These are phyloP conservation scores for Plectosphaerella sp. DNA, from an alignment of 2,329 filamentous ascomycete species.

Conservation along the genomic window DNA sequence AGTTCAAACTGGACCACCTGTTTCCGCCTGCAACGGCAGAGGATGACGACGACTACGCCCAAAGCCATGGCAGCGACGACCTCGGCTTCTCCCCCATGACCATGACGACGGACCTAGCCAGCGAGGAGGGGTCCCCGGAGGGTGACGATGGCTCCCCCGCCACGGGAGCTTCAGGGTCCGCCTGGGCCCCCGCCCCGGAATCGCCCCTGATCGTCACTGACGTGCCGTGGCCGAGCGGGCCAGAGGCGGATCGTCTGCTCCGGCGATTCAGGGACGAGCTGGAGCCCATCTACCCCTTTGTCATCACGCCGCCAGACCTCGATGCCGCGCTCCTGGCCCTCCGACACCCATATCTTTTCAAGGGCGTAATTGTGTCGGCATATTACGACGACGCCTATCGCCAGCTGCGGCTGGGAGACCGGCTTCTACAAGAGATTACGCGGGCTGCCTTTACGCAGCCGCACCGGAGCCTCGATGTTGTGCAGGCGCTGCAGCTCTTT, in stretches of 20 bases:
- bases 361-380: conserved; percentile 41
- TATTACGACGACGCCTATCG: conserved; percentile 36
- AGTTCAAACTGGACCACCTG: conserved; percentile 26
- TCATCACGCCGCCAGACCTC: conserved; percentile 32
- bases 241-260: conserved; percentile 36
- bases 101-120: no score
- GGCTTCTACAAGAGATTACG: conserved; percentile 37
- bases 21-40: conserved; percentile 20
- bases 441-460: conserved; percentile 34
- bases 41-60: no score
- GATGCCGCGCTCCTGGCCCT: conserved; percentile 29
- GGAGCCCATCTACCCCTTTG: conserved; percentile 38
- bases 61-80: no score
- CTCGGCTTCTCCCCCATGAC: no score
- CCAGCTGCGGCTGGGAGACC: conserved; percentile 37
- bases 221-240: conserved; percentile 34
- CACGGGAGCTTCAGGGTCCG: background rate
- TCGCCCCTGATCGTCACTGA: conserved; percentile 5
- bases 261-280: conserved; percentile 26
- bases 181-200: no score
- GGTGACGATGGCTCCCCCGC: conserved; percentile 19
- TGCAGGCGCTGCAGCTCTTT: conserved; percentile 41
- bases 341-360: conserved; percentile 42
- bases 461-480: conserved; percentile 38
- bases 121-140: background rate